Evolutionary conservation across 2,329 filamentous ascomycete genomes (phyloP).

Genomic region (Colletotrichum cereale): DNA sequence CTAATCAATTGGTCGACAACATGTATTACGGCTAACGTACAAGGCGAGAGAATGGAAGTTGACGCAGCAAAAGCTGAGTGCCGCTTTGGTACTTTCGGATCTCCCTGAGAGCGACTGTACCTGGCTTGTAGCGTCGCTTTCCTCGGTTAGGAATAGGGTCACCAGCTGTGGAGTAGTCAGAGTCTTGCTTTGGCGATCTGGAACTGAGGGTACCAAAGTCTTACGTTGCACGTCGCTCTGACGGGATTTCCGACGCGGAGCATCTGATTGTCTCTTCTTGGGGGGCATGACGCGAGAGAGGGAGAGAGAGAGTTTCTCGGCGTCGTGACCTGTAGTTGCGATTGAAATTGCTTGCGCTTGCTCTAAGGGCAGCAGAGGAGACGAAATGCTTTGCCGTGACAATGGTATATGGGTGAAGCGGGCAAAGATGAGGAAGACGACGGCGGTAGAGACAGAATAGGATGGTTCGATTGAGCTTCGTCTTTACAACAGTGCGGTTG

Average conservation of each 20-base stretch:
- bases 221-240: slow-evolving; percentile 59
- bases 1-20: not conserved
- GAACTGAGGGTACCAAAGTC: slow-evolving; percentile 21
- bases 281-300: slow-evolving; percentile 5
- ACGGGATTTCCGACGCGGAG: slow-evolving; percentile 46
- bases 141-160: slow-evolving; percentile 76
- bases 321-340: not conserved
- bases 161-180: slow-evolving; percentile 65
- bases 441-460: slow-evolving; percentile 1
- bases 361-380: not conserved
- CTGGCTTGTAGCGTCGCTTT: slow-evolving; percentile 77
- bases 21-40: slow-evolving; percentile 55
- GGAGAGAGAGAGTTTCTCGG: not conserved
- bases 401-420: not conserved
- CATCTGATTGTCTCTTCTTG: slow-evolving; percentile 41
- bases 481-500: too few relatives aligned
- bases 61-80: slow-evolving; percentile 86
- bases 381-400: not conserved
- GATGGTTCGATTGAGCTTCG: not conserved
- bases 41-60: slow-evolving; percentile 83
- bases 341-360: not conserved
- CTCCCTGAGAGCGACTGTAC: slow-evolving; percentile 89
- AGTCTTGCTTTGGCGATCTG: not conserved
- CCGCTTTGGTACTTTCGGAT: slow-evolving; percentile 91
- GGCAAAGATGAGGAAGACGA: not conserved